Evolutionary conservation across 352 stramenopile genomes (phyloP), one percentile per base, ranked within the genome.

Genomic region (Pythium dissotocum): DNA sequence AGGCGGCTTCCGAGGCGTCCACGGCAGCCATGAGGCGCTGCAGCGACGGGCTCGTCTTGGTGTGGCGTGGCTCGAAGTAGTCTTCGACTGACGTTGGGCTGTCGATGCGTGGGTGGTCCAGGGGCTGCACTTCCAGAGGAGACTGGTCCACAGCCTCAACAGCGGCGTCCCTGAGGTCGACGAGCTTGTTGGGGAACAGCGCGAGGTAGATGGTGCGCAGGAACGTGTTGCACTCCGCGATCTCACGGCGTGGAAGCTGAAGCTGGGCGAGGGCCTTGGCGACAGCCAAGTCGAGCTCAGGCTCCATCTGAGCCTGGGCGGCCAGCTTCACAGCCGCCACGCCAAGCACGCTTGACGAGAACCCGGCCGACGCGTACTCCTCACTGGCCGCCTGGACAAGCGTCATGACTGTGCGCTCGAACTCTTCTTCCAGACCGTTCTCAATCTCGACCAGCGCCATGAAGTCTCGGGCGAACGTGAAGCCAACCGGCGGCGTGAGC

Each of bases 391-490:
- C 61, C 42, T 74, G 68, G 18, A 70, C 53, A 8, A 74, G 68
- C 1, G 56, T 53, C 68, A 74, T 67, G 18, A 62, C 62, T 10
- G 61, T 48, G 4, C 40, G 48, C 44, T 65, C 53, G 3, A 73
- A 32, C 24, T 69, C 61, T 9, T 69, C 54, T 24, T 63, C 26
- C 18, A 62, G 48, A 9, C 64, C 63, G 32, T 62, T 42, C 4
- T 46, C 38, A 32, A 52, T n/a, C 18, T 69, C 61, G 10, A 89
- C 61, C 12, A 84, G 71, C 38, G 78, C 58, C 6, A 85, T 73
- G 30, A 92, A 80, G 66, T 91, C 83, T 2, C 85, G 79, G 4
- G 82, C 82, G 61, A 89, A 89, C 0, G 79, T 87, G 63, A 91
- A 84, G 12, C 68, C 60, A 42, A 88, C 89, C 1, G 82, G 80